Base-by-base conservation (phyloP, 345 rosid genomes). In the Camelina neglecta region DNA sequence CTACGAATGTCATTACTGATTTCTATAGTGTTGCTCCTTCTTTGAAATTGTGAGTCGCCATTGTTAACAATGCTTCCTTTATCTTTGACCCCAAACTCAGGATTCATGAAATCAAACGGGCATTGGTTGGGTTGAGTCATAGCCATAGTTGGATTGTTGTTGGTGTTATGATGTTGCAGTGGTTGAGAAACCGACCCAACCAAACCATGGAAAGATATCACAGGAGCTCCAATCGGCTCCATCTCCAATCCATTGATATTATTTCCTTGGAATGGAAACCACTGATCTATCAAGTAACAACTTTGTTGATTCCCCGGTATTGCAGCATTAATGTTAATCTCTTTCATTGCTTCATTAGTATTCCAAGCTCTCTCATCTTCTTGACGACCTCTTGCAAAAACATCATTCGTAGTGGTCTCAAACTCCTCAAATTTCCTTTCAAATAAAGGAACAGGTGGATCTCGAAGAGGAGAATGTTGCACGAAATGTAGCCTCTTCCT, bases 201-300 rank as follows among this genome's bases (percentile, higher is more conserved):
- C 15, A 31, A 31, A 44, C 7, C 64, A 73, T 11, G 12, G 13
- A 18, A 53, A 11, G 23, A 7, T 24, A 42, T 42, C 48, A 9
- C 4, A 42, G 16, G 71, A 8, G 54, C 24, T 39, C 23, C 24
- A 39, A 23, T 13, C 7, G 69, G 21, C 31, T 29, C 33, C 78
- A 57, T 74, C 31, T 74, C 72, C 21, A 47, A 39, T 39, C 11
- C 11, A 10, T 39, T 39, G 42, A 39, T 39, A 39, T 7, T 10
- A 8, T 10, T 9, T 39, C 2, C 42, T 39, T 39, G 42, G 10
- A 5, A 36, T 36, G 39, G 39, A 36, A 36, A 36, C 67, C 79
- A 75, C 51, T 38, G 35, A 39, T 67, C 78, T 67, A 67, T 38
- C 44, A 75, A 26, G 60, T 59, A 75, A 4, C 21, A 41, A 8